phyloP scores from a whole-genome alignment of 1,284 basidiomycete species.

The Hemileia vastatrix region DNA sequence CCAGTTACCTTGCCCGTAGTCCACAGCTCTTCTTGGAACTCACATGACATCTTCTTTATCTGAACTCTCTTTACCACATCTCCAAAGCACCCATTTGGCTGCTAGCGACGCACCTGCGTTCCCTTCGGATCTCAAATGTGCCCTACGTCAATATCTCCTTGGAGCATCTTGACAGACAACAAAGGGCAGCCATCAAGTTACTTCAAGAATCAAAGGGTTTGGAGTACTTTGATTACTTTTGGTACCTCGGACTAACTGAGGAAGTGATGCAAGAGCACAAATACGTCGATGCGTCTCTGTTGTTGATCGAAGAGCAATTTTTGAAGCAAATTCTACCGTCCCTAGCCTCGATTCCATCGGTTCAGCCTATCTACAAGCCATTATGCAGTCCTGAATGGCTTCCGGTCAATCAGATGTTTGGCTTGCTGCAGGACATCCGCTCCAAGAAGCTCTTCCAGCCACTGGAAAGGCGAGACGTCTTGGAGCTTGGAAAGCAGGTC shows the following conservation, averaged over 20 bases:
- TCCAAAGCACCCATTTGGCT: no score
- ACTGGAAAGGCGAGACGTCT: background rate
- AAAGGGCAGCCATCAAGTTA: background rate
- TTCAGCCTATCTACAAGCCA: background rate
- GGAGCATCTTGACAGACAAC: background rate
- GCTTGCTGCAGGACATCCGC: background rate
- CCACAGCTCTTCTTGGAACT: no score
- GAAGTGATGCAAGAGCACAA: background rate
- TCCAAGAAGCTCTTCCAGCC: background rate
- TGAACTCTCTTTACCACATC: no score
- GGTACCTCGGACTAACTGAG: background rate
- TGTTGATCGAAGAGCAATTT: background rate
- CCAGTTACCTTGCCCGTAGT: no score
- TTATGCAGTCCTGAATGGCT: background rate
- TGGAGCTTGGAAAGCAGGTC: background rate
- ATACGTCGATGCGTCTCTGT: background rate
- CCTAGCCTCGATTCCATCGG: background rate
- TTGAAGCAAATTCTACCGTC: background rate
- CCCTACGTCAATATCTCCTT: no score
- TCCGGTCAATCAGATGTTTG: background rate
- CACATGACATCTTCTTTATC: no score
- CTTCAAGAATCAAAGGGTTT: background rate
- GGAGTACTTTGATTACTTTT: background rate
- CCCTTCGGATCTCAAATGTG: no score
- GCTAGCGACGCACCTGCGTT: no score